Percentiles rank a stretch among this genome's conserved stretches.
phyloP scores from a whole-genome alignment of 441 rosid species.

The Adansonia gregorii region DNA sequence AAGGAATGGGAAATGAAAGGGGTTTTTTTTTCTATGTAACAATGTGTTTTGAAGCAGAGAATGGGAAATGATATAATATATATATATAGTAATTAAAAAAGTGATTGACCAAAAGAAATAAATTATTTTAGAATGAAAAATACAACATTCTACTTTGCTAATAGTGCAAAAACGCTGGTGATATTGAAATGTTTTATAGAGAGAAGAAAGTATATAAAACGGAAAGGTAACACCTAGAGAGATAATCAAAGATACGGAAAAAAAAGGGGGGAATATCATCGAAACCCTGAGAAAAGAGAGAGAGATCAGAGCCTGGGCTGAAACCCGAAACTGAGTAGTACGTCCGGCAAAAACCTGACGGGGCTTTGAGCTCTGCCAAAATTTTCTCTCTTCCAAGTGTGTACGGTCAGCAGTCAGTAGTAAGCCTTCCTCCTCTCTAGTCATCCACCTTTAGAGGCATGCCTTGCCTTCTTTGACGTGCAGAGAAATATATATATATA shows the following conservation, averaged over 20 bases:
- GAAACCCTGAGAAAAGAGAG: not conserved
- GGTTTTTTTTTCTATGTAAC: not conserved
- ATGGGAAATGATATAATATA: not conserved
- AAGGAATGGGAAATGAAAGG: not conserved
- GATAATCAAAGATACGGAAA: not conserved
- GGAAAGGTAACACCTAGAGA: not conserved
- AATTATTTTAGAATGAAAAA: not conserved
- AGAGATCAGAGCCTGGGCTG: not conserved
- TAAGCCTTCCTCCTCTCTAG: not conserved
- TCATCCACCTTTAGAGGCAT: slow-evolving; percentile 21
- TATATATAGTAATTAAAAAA: not conserved
- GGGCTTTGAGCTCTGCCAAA: not conserved
- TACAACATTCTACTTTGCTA: not conserved
- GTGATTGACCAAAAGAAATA: not conserved
- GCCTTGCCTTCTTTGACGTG: slow-evolving; percentile 27
- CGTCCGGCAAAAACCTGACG: slow-evolving; percentile 21
- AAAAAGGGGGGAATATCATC: not conserved
- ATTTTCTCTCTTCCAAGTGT: not conserved
- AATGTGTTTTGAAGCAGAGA: not conserved
- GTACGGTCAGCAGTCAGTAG: not conserved
- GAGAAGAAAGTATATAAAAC: not conserved
- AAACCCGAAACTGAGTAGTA: not conserved
- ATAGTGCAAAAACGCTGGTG: not conserved
- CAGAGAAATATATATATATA: not conserved
- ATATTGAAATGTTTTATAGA: too few relatives aligned